phyloP scores from a whole-genome alignment of 768 basidiomycete genomes.

The Kwoniella mangroviensis region DNA sequence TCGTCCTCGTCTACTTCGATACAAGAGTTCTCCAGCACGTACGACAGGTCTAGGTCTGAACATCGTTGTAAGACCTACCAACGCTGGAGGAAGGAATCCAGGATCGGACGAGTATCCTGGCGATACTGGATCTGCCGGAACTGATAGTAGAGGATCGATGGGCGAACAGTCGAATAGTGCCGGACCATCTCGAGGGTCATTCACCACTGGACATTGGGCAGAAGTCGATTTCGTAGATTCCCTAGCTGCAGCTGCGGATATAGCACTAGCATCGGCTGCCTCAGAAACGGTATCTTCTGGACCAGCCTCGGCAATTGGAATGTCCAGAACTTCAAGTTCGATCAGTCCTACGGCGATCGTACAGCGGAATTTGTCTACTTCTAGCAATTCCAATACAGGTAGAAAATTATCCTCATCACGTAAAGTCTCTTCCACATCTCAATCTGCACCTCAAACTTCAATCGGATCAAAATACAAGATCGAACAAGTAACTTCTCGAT shows the following conservation, averaged over 20 bases:
- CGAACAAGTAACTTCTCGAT: constrained; percentile 17
- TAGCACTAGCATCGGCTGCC: background rate
- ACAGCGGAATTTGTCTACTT: background rate
- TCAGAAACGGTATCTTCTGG: background rate
- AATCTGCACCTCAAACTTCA: constrained; percentile 7
- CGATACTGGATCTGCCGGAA: constrained; percentile 4
- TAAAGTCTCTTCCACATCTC: too few species aligned
- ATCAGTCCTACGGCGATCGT: constrained; percentile 9
- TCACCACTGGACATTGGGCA: constrained; percentile 33
- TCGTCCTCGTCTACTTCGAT: constrained; percentile 38
- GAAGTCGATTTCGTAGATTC: constrained; percentile 37
- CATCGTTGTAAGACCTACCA: constrained; percentile 34
- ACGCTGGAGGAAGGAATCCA: constrained; percentile 9
- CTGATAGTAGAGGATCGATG: constrained; percentile 13
- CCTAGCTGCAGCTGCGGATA: constrained; percentile 17
- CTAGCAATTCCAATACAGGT: background rate
- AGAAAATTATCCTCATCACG: background rate
- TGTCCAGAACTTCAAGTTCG: constrained; percentile 22
- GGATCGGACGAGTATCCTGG: constrained; percentile 2
- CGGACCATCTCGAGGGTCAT: background rate
- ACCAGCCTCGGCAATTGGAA: background rate
- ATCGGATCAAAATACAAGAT: constrained; percentile 10
- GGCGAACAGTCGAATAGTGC: constrained; percentile 8
- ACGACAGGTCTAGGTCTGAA: constrained; percentile 38
- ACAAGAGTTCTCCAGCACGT: constrained; percentile 42